A percentile compares a stretch with the other conserved stretches of the same genome.
Conservation (phyloP, 257 asterid genomes). For the Solanum ossicruentum region DNA sequence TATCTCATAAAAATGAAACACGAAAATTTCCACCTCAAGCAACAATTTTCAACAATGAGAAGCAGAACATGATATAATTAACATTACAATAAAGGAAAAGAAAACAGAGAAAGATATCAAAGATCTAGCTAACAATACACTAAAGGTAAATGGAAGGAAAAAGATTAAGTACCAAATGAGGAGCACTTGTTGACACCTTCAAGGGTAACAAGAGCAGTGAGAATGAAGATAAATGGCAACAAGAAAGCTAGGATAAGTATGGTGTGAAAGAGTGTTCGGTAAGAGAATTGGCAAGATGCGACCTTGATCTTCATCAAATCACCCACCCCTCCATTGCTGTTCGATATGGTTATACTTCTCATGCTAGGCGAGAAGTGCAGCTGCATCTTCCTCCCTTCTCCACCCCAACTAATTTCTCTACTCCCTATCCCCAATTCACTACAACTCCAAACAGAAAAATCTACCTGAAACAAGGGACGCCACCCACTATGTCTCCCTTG, state of each 20-base stretch:
- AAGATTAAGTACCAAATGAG: slow-evolving; percentile 48
- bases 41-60: background rate
- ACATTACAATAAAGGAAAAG: background rate
- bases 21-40: background rate
- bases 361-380: slow-evolving; percentile 99
- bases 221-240: slow-evolving; percentile 91
- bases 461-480: background rate
- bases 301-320: slow-evolving; percentile 95
- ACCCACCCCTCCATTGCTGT: slow-evolving; percentile 40
- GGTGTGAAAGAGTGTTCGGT: slow-evolving; percentile 76
- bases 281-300: slow-evolving; percentile 80
- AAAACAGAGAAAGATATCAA: background rate
- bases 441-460: slow-evolving; percentile 1
- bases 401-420: background rate
- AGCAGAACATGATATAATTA: background rate
- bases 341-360: slow-evolving; percentile 65
- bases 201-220: slow-evolving; percentile 85
- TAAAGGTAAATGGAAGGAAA: background rate
- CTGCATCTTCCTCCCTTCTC: slow-evolving; percentile 81
- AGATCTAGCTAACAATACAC: background rate
- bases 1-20: background rate
- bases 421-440: background rate
- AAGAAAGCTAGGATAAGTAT: slow-evolving; percentile 69
- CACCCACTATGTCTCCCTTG: background rate
- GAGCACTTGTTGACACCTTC: slow-evolving; percentile 99